phyloP scores from a whole-genome alignment of 345 rosid genomes.

The Brassica cretica region DNA sequence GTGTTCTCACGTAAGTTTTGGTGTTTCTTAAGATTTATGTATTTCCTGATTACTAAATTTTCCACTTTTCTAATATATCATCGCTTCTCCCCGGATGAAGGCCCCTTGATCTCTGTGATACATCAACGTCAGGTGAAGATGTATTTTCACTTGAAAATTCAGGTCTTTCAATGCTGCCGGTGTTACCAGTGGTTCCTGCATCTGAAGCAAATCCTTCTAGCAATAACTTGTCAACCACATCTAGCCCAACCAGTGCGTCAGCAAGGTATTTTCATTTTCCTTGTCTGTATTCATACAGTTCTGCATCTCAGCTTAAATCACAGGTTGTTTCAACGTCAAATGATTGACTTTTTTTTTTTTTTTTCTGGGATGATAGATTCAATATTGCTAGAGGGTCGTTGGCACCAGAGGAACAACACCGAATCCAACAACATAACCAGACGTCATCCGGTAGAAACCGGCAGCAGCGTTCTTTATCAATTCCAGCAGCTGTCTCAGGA shows the following conservation, averaged over 20 bases:
- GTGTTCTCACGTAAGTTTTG: slow-evolving; percentile 65
- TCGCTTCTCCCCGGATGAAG: slow-evolving; percentile 51
- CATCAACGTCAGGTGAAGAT: slow-evolving; percentile 59
- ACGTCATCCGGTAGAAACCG: slow-evolving; percentile 59
- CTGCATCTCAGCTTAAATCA: not conserved
- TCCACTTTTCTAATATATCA: slow-evolving; percentile 24
- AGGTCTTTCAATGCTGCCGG: slow-evolving; percentile 59
- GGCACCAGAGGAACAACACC: slow-evolving; percentile 75
- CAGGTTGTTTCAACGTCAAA: not conserved
- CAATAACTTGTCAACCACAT: slow-evolving; percentile 52
- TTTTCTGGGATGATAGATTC: slow-evolving; percentile 66
- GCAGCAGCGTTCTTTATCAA: slow-evolving; percentile 67
- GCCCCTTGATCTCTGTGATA: slow-evolving; percentile 91
- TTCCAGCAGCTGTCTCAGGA: slow-evolving; percentile 63
- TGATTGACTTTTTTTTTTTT: not conserved
- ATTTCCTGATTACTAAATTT: not conserved
- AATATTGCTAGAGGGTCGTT: slow-evolving; percentile 64
- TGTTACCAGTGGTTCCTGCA: slow-evolving; percentile 51
- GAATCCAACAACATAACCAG: slow-evolving; percentile 67
- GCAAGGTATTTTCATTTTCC: slow-evolving; percentile 21
- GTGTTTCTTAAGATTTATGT: slow-evolving; percentile 12
- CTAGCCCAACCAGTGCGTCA: slow-evolving; percentile 56
- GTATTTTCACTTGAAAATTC: slow-evolving; percentile 54
- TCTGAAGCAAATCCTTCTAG: slow-evolving; percentile 60
- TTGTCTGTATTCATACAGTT: not conserved